These are phyloP conservation scores for Pseudopyrenochaeta lycopersici DNA, from an alignment of 2,329 filamentous ascomycete species.

Conservation along the genomic window DNA sequence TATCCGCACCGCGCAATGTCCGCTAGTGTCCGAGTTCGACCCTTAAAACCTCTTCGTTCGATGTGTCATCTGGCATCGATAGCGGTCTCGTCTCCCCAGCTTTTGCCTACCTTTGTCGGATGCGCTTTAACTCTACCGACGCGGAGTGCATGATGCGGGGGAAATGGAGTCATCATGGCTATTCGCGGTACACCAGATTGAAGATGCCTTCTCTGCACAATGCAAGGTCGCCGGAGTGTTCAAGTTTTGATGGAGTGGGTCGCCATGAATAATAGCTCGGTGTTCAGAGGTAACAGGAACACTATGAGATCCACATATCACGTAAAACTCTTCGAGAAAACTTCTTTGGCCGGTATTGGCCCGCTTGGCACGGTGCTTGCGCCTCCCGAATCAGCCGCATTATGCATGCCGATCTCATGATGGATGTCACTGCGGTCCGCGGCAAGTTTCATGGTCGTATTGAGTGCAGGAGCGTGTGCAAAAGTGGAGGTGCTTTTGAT, in stretches of 20 bases:
- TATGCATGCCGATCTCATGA: constrained; percentile 16
- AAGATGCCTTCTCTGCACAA: constrained; percentile 10
- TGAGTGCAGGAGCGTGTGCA: too few relatives aligned
- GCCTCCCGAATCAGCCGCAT: constrained; percentile 22
- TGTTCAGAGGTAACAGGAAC: constrained; percentile 27
- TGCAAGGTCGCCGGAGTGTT: constrained; percentile 15
- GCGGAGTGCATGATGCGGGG: constrained; percentile 39
- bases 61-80: constrained; percentile 17
- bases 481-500: too few relatives aligned
- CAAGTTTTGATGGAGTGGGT: constrained; percentile 36
- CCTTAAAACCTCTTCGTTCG: constrained; percentile 26
- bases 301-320: constrained; percentile 39
- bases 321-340: constrained; percentile 42
- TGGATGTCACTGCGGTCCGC: constrained; percentile 1
- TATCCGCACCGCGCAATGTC: constrained; percentile 26
- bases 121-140: constrained; percentile 16
- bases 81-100: constrained; percentile 6
- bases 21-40: constrained; percentile 34
- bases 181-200: constrained; percentile 22
- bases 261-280: constrained; percentile 39
- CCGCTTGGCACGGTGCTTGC: constrained; percentile 28
- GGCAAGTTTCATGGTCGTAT: constrained; percentile 1
- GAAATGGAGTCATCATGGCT: constrained; percentile 23
- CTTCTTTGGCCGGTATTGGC: constrained; percentile 25
- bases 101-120: constrained; percentile 11